Evolutionary conservation across 805 yeast genomes (phyloP).

Genomic region (Candida suzukii): DNA sequence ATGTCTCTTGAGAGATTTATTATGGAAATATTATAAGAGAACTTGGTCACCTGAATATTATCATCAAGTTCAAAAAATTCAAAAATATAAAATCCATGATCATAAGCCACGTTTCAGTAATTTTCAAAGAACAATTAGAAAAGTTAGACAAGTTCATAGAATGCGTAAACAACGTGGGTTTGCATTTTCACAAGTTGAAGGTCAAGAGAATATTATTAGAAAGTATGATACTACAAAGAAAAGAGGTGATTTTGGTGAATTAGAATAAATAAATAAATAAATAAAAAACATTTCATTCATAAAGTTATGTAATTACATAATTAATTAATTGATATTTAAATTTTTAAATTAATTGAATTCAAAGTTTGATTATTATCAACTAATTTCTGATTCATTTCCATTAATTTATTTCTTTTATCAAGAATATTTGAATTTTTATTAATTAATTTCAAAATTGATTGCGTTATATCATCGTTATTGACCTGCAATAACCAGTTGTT

Average conservation of each 20-base stretch:
- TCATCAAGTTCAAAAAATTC: conserved; percentile 95
- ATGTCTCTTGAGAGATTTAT: conserved; percentile 79
- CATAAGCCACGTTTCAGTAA: conserved; percentile 95
- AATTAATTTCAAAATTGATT: too few species aligned
- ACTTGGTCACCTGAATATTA: conserved; percentile 88
- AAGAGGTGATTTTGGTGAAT: conserved; percentile 28
- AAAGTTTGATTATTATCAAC: neutral
- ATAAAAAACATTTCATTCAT: neutral
- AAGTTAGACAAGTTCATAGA: conserved; percentile 96
- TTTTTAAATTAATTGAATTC: neutral
- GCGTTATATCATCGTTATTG: too few species aligned
- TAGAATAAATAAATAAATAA: conserved; percentile 10
- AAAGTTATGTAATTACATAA: neutral
- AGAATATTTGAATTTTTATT: too few species aligned
- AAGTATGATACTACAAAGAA: conserved; percentile 91
- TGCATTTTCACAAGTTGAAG: conserved; percentile 95
- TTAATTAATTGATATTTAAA: neutral
- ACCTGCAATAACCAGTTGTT: neutral
- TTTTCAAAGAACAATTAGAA: conserved; percentile 93
- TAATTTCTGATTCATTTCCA: neutral
- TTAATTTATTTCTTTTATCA: neutral
- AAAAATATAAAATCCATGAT: conserved; percentile 88
- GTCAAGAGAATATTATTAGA: conserved; percentile 84
- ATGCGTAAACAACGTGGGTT: conserved; percentile 98
- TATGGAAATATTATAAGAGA: conserved; percentile 93